Evolutionary conservation across 345 rosid species (phyloP).

Genomic region (Citrus inodora): DNA sequence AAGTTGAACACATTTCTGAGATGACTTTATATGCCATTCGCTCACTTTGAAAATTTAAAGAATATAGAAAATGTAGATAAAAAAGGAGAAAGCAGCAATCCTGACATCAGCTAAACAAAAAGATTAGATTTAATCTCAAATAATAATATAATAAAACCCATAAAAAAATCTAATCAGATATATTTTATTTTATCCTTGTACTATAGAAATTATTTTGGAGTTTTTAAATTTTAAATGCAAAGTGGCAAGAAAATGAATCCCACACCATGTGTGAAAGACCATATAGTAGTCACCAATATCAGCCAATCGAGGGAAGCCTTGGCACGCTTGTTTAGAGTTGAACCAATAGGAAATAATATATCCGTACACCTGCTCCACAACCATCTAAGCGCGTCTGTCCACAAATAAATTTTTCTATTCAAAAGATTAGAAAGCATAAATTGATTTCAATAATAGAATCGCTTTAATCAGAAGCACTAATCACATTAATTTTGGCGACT

Average conservation of each 20-base stretch:
- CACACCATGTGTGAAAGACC: constrained; percentile 12
- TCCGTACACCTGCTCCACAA: not conserved
- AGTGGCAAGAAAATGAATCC: not conserved
- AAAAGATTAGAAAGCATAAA: not conserved
- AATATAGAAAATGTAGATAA: too few relatives aligned
- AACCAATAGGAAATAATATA: constrained; percentile 9
- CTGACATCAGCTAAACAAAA: too few relatives aligned
- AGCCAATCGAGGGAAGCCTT: constrained; percentile 20
- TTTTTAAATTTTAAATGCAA: not conserved
- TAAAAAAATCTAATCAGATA: not conserved
- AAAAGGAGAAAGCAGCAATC: too few relatives aligned
- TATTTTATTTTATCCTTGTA: too few relatives aligned
- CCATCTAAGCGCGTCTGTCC: not conserved
- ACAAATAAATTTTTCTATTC: constrained; percentile 2
- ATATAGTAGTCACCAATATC: not conserved
- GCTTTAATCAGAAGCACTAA: not conserved
- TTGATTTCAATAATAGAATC: not conserved
- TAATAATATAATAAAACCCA: not conserved
- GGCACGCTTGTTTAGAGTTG: constrained; percentile 18
- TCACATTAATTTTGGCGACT: constrained; percentile 7
- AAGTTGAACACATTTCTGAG: too few relatives aligned
- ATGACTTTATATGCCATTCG: too few relatives aligned
- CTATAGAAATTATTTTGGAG: not conserved
- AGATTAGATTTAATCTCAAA: too few relatives aligned
- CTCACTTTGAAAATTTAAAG: too few relatives aligned